These are phyloP conservation scores for Smittium culicis DNA, from an alignment of 371 early-diverging fungal genomes.

Conservation along the genomic window DNA sequence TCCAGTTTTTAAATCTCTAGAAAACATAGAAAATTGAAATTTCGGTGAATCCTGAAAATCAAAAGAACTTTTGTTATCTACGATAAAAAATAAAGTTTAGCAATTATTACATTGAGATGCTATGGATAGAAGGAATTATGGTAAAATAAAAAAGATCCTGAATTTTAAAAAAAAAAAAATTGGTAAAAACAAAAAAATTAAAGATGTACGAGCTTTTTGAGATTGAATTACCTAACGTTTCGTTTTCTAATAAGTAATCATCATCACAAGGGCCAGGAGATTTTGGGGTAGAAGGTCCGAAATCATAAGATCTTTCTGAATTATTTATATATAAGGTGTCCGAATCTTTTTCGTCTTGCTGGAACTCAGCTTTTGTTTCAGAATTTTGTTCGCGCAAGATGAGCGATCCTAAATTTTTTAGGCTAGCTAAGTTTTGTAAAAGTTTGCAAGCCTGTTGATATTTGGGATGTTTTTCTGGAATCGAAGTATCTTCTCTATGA, in stretches of 20 bases:
- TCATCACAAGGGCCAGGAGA: not conserved
- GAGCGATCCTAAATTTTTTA: not conserved
- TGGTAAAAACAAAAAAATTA: no score
- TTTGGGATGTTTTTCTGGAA: not conserved
- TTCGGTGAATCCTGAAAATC: not conserved
- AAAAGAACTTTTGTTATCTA: no score
- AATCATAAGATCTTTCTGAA: not conserved
- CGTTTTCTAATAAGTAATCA: not conserved
- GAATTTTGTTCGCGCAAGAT: not conserved
- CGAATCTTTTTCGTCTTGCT: not conserved
- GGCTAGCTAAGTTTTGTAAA: not conserved
- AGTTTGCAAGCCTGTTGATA: constrained; percentile 6
- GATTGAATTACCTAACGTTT: not conserved
- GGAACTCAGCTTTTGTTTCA: not conserved
- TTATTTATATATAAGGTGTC: not conserved
- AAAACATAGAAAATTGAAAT: not conserved
- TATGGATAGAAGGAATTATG: no score
- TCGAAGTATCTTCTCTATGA: not conserved
- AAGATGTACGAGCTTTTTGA: no score
- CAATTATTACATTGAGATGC: no score
- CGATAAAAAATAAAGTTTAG: no score
- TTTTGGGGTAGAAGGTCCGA: constrained; percentile 9
- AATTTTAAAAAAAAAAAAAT: no score
- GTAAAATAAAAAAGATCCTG: no score
- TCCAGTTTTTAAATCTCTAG: not conserved